Conservation (phyloP, 2,329 filamentous ascomycete genomes). For the Fusarium subtropicale region DNA sequence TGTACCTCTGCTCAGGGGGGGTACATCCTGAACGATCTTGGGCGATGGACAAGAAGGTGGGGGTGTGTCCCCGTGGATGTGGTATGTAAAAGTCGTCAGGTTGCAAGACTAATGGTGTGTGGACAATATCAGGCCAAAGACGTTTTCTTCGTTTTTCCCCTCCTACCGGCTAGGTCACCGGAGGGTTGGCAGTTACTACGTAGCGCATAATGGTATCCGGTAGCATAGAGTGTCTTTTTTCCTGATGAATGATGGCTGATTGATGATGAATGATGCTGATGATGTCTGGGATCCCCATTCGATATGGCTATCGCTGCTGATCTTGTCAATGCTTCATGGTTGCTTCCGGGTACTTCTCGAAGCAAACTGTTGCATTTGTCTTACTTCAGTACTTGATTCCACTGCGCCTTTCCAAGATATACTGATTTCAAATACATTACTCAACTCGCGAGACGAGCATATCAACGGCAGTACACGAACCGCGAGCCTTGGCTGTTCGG, state of each 20-base stretch:
- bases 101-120: conserved; percentile 25
- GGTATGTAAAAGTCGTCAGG: conserved; percentile 21
- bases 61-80: conserved; percentile 4
- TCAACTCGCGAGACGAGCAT: conserved; percentile 12
- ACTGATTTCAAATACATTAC: conserved; percentile 36
- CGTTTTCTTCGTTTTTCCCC: conserved; percentile 34
- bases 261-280: conserved; percentile 39
- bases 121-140: conserved; percentile 32
- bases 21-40: conserved; percentile 26
- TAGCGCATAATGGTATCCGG: no score
- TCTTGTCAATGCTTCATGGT: conserved; percentile 29
- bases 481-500: conserved; percentile 9
- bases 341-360: conserved; percentile 28
- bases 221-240: conserved; percentile 16
- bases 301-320: conserved; percentile 31
- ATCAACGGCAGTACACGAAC: conserved; percentile 2
- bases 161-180: conserved; percentile 24
- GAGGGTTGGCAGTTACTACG: conserved; percentile 15
- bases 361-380: neutral
- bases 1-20: conserved; percentile 19
- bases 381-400: neutral
- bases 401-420: neutral
- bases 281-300: conserved; percentile 21
- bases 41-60: conserved; percentile 2
- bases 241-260: conserved; percentile 32